Evolutionary conservation across 148 eudicot genomes (phyloP).

Genomic region (Cornus controversa): DNA sequence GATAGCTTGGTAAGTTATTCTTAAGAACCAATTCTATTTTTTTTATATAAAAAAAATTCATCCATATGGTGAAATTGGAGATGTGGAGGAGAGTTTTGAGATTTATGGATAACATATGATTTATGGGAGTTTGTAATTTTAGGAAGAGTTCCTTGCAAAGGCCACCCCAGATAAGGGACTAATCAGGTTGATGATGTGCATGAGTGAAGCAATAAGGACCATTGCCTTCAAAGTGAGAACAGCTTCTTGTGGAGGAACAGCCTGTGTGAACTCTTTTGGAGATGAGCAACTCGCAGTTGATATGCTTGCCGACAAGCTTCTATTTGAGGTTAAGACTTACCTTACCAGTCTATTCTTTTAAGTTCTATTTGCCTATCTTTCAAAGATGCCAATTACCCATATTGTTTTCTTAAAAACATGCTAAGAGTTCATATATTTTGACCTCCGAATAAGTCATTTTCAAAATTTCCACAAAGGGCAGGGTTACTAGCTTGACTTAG

Average conservation of each 20-base stretch:
- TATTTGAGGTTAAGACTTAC: slow-evolving; percentile 61
- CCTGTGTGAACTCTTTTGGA: slow-evolving; percentile 91
- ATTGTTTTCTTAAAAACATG: background rate
- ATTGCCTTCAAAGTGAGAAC: slow-evolving; percentile 95
- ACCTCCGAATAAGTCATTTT: background rate
- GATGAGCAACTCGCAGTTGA: slow-evolving; percentile 99
- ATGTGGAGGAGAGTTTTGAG: too few species aligned
- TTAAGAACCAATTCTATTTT: background rate
- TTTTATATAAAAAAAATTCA: too few species aligned
- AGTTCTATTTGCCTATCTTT: background rate
- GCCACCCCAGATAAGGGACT: slow-evolving; percentile 83
- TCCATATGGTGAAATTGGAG: background rate
- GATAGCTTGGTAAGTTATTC: slow-evolving; percentile 81
- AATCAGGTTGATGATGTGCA: slow-evolving; percentile 75
- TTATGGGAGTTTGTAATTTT: slow-evolving; percentile 12
- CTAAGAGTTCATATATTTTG: background rate
- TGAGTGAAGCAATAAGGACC: slow-evolving; percentile 96
- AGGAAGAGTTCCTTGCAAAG: slow-evolving; percentile 93
- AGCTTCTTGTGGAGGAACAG: slow-evolving; percentile 98
- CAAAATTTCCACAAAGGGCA: background rate
- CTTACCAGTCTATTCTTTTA: background rate
- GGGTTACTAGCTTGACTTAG: too few species aligned
- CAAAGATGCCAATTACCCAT: too few species aligned
- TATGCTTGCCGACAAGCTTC: slow-evolving; percentile 94
- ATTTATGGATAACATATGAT: too few species aligned